phyloP scores from a whole-genome alignment of 495 filamentous ascomycete genomes.

The Aspergillus funiculosus region DNA sequence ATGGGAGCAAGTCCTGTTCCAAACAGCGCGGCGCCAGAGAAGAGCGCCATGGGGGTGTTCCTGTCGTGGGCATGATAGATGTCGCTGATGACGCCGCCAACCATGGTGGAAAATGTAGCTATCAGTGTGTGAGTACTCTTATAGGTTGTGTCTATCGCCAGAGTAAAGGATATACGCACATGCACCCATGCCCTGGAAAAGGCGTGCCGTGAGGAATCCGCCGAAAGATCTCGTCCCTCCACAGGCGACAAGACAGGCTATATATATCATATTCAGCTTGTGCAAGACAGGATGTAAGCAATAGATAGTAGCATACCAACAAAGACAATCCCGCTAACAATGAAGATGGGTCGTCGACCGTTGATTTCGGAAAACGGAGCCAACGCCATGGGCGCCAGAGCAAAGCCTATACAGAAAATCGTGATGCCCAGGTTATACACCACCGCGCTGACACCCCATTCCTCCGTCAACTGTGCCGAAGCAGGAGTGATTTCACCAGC shows the following conservation, averaged over 20 bases:
- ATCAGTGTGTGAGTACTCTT: conserved; percentile 4
- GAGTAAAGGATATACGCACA: conserved; percentile 33
- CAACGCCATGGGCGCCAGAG: conserved; percentile 78
- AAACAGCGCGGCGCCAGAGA: conserved; percentile 66
- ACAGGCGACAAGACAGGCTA: conserved; percentile 65
- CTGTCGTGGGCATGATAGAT: conserved; percentile 74
- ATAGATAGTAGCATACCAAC: conserved; percentile 31
- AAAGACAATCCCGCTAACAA: conserved; percentile 64
- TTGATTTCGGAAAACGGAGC: conserved; percentile 88
- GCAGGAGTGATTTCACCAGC: conserved; percentile 76
- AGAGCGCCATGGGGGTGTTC: conserved; percentile 88
- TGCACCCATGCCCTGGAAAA: conserved; percentile 68
- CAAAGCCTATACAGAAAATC: conserved; percentile 78
- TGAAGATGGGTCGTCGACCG: conserved; percentile 75
- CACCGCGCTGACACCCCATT: conserved; percentile 58
- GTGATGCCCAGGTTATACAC: conserved; percentile 75
- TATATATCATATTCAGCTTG: not conserved
- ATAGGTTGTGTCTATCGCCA: not conserved
- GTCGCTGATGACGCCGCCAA: conserved; percentile 86
- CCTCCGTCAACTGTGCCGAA: conserved; percentile 51
- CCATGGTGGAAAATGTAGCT: conserved; percentile 82
- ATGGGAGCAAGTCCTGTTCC: conserved; percentile 82
- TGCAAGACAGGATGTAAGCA: not conserved
- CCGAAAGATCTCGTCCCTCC: conserved; percentile 65
- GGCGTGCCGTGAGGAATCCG: conserved; percentile 71